Conservation (phyloP, 2,329 filamentous ascomycete species). For the Calonectria pseudoreteaudii region DNA sequence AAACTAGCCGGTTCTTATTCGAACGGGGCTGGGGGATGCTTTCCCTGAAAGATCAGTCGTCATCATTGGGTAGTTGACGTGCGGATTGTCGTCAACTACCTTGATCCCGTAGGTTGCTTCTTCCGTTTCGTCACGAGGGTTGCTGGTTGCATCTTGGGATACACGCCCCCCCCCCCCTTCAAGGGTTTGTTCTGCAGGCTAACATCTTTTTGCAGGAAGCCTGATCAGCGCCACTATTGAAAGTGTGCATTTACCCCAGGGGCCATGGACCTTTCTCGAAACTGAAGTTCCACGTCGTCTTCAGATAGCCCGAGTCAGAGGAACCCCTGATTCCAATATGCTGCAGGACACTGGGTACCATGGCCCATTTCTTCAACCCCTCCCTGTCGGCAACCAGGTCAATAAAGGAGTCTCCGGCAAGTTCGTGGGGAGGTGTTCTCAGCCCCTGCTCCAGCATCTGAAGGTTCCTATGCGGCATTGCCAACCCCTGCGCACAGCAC, state of each 20-base stretch:
- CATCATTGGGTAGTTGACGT: not conserved
- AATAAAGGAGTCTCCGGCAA: slow-evolving; percentile 46
- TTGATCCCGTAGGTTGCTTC: not conserved
- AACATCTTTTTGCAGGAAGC: not conserved
- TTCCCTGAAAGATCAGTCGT: not conserved
- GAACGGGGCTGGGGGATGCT: not conserved
- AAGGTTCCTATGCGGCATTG: slow-evolving; percentile 45
- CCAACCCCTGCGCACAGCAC: slow-evolving; percentile 50
- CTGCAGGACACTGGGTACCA: slow-evolving; percentile 48
- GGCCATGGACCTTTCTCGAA: slow-evolving; percentile 40
- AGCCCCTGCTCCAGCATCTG: slow-evolving; percentile 32
- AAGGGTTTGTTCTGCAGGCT: not conserved
- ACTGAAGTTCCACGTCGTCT: slow-evolving; percentile 47
- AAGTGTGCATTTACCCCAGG: slow-evolving; percentile 2
- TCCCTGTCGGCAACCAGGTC: slow-evolving; percentile 43
- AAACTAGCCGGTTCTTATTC: not conserved
- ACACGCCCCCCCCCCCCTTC: not conserved
- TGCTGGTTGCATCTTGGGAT: not conserved
- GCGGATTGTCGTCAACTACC: not conserved
- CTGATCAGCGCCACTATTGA: not conserved
- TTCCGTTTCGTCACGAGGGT: not conserved
- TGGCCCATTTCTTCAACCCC: slow-evolving; percentile 46
- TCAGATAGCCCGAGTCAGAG: slow-evolving; percentile 40
- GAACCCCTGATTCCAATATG: slow-evolving; percentile 46
- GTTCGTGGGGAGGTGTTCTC: slow-evolving; percentile 29